Evolutionary conservation across 164 flowering plant species (phyloP).

Genomic region (Nelumbo lutea): DNA sequence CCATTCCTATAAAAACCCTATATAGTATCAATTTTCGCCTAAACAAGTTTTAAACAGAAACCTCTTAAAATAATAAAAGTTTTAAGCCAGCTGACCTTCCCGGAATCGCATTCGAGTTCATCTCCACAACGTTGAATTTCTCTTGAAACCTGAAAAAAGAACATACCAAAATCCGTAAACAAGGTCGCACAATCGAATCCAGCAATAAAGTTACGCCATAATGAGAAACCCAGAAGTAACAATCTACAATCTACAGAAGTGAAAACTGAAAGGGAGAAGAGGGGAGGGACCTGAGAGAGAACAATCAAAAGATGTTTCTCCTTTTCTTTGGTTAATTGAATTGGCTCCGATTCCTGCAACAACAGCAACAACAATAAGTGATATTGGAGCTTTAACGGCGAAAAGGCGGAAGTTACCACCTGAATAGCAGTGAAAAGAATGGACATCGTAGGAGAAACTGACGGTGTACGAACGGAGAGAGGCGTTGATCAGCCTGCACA

Average conservation of each 20-base stretch:
- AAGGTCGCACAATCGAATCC: too few species aligned
- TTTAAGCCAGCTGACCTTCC: not conserved
- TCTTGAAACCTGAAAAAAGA: constrained; percentile 35
- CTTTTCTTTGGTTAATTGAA: constrained; percentile 21
- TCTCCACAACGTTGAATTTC: constrained; percentile 40
- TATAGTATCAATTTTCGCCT: too few species aligned
- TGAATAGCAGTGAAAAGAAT: not conserved
- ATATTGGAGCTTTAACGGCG: not conserved
- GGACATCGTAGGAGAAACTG: not conserved
- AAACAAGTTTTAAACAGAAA: too few species aligned
- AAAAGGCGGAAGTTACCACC: not conserved
- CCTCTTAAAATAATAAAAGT: too few species aligned
- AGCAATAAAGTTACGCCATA: too few species aligned
- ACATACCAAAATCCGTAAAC: not conserved
- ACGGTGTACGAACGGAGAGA: constrained; percentile 38
- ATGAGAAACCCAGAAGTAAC: not conserved
- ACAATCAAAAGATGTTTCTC: constrained; percentile 51
- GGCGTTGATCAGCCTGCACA: constrained; percentile 40
- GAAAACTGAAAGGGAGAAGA: not conserved
- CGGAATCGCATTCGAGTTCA: constrained; percentile 19
- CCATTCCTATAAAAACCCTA: too few species aligned
- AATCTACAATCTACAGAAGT: not conserved
- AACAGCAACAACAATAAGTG: not conserved
- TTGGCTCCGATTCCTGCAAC: constrained; percentile 21
- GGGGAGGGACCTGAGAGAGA: constrained; percentile 47